Conservation (phyloP, 805 yeast species). For the Metschnikowia cerradonensis region DNA sequence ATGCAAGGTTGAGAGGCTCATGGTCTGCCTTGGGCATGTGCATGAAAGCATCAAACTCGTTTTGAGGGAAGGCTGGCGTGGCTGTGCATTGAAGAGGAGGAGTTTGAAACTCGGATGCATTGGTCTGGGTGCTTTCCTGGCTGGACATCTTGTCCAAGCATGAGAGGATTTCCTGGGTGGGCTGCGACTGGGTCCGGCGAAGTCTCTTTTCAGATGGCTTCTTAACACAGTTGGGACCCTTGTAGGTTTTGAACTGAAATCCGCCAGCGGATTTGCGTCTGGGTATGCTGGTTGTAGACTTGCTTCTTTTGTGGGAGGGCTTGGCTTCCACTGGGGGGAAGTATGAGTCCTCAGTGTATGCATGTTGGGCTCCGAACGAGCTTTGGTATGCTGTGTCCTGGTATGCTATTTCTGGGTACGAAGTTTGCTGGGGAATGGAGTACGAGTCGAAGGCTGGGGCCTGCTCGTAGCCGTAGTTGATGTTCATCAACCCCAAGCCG, state of each 20-base stretch:
- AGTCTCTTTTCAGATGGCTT: constrained; percentile 14
- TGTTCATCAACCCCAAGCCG: constrained; percentile 30
- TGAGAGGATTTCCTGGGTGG: constrained; percentile 1
- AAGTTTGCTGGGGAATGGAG: constrained; percentile 2
- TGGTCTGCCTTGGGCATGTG: constrained; percentile 6
- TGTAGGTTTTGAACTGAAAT: constrained; percentile 29
- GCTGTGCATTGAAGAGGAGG: constrained; percentile 5
- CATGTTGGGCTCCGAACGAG: not conserved
- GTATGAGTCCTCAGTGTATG: not conserved
- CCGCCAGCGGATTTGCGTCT: constrained; percentile 19
- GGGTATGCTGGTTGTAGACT: constrained; percentile 21
- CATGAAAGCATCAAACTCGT: constrained; percentile 15
- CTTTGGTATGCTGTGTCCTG: constrained; percentile 3
- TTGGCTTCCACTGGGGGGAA: not conserved
- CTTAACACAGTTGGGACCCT: constrained; percentile 22
- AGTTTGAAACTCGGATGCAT: not conserved
- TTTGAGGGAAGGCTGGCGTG: not conserved
- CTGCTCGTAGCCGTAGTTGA: constrained; percentile 16
- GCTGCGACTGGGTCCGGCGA: constrained; percentile 8
- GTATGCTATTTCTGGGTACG: constrained; percentile 4
- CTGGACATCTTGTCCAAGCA: not conserved
- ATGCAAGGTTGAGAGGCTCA: constrained; percentile 1
- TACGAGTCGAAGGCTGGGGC: not conserved
- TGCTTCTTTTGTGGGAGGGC: constrained; percentile 24
- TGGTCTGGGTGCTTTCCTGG: not conserved